Evolutionary conservation across 2,329 filamentous ascomycete species (phyloP).

Genomic region (Penicillium freii): DNA sequence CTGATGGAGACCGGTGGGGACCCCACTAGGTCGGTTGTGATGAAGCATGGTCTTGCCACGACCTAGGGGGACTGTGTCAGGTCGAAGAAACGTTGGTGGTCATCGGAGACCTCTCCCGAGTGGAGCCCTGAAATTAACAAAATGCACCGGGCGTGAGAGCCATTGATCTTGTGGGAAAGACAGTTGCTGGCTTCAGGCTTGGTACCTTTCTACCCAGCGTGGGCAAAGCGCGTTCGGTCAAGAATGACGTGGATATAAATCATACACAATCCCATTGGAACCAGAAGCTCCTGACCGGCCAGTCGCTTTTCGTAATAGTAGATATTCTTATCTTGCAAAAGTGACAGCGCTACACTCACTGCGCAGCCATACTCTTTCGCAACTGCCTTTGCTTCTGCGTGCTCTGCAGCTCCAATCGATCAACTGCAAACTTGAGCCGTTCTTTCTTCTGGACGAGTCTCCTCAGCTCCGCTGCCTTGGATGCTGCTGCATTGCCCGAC

Average conservation of each 20-base stretch:
- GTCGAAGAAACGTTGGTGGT: too few relatives aligned
- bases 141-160: background rate
- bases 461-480: constrained; percentile 60
- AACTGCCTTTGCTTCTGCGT: constrained; percentile 70
- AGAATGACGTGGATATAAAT: background rate
- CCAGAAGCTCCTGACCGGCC: background rate
- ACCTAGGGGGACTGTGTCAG: background rate
- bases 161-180: background rate
- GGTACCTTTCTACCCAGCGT: background rate
- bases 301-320: background rate
- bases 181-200: background rate
- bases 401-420: constrained; percentile 81
- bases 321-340: constrained; percentile 1
- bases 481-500: constrained; percentile 25
- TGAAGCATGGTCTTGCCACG: background rate
- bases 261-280: too few relatives aligned
- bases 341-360: constrained; percentile 23
- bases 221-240: background rate
- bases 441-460: constrained; percentile 79
- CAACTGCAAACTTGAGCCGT: constrained; percentile 79
- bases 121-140: background rate
- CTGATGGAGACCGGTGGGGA: background rate
- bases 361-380: constrained; percentile 68
- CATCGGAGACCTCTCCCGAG: too few relatives aligned
- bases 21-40: background rate